A percentile compares a stretch with the other conserved stretches of the same genome.
These are phyloP conservation scores for Spiraea crenata DNA, from an alignment of 331 rosid species.

Conservation along the genomic window DNA sequence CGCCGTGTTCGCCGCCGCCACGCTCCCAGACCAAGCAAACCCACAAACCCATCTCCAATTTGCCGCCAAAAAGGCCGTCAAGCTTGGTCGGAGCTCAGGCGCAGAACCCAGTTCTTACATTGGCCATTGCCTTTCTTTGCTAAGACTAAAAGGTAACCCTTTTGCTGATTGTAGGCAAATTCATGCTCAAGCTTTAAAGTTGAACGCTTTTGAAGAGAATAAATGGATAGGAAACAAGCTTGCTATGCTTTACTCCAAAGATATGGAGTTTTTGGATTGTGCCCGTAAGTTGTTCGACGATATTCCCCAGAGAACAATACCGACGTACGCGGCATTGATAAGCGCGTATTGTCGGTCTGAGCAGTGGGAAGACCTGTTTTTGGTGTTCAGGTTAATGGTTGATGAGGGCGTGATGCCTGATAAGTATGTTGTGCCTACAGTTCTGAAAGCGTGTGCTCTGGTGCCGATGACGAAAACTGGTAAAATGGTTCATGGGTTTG, in stretches of 20 bases:
- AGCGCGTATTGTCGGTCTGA: conserved; percentile 33
- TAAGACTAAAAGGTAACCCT: conserved; percentile 12
- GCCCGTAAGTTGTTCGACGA: conserved; percentile 41
- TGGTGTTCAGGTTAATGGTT: conserved; percentile 35
- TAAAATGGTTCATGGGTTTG: conserved; percentile 43
- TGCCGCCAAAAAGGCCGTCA: conserved; percentile 9
- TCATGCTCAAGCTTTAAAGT: conserved; percentile 33
- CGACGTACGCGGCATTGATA: conserved; percentile 28
- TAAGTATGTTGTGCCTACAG: conserved; percentile 42
- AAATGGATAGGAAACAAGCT: conserved; percentile 29
- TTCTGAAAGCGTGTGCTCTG: conserved; percentile 42
- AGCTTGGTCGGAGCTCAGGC: neutral
- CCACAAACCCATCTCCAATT: conserved; percentile 9
- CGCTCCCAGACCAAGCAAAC: neutral
- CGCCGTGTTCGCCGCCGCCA: conserved; percentile 5
- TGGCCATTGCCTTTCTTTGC: conserved; percentile 24
- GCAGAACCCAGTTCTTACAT: conserved; percentile 19
- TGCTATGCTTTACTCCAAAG: conserved; percentile 7
- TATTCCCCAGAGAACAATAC: conserved; percentile 24
- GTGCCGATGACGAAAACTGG: conserved; percentile 28
- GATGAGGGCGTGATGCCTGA: conserved; percentile 38
- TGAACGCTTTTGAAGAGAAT: conserved; percentile 26
- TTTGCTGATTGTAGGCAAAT: conserved; percentile 22
- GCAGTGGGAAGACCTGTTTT: conserved; percentile 40
- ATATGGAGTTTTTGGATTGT: conserved; percentile 21